Conservation (phyloP, 371 early-diverging fungal genomes). For the Mortierella sp. region DNA sequence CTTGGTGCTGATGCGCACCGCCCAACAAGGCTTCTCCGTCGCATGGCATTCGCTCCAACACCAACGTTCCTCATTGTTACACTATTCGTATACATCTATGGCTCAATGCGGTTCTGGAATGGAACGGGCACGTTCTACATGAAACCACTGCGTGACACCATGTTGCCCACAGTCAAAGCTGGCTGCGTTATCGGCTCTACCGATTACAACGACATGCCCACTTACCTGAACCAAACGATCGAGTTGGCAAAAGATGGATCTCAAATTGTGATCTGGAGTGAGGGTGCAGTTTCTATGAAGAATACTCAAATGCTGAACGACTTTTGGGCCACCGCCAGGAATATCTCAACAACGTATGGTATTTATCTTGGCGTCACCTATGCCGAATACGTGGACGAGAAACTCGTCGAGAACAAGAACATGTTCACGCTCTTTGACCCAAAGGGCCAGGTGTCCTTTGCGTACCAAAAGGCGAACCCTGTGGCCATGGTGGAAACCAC, state of each 20-base stretch:
- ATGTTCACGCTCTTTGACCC: constrained; percentile 60
- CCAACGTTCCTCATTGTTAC: constrained; percentile 37
- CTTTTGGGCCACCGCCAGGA: constrained; percentile 46
- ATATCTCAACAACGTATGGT: constrained; percentile 51
- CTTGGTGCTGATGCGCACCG: constrained; percentile 6
- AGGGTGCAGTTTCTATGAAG: constrained; percentile 41
- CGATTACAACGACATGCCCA: constrained; percentile 8
- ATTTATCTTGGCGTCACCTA: constrained; percentile 61
- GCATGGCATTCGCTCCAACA: constrained; percentile 30
- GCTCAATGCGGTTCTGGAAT: constrained; percentile 53
- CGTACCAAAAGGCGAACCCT: constrained; percentile 66
- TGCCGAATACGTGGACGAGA: constrained; percentile 28
- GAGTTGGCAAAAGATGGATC: constrained; percentile 54
- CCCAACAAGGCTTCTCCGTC: constrained; percentile 5
- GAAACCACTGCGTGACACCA: constrained; percentile 32
- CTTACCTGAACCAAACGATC: constrained; percentile 39
- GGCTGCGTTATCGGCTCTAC: constrained; percentile 39
- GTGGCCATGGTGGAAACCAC: constrained; percentile 58
- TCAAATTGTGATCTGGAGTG: constrained; percentile 63
- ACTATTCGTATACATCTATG: constrained; percentile 34
- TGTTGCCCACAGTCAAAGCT: constrained; percentile 33
- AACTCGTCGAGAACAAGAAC: constrained; percentile 47
- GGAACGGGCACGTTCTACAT: constrained; percentile 38
- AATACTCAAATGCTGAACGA: constrained; percentile 29
- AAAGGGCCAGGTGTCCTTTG: constrained; percentile 57